Conservation (phyloP, 768 basidiomycete species). For the Melanogaster broomeanus region DNA sequence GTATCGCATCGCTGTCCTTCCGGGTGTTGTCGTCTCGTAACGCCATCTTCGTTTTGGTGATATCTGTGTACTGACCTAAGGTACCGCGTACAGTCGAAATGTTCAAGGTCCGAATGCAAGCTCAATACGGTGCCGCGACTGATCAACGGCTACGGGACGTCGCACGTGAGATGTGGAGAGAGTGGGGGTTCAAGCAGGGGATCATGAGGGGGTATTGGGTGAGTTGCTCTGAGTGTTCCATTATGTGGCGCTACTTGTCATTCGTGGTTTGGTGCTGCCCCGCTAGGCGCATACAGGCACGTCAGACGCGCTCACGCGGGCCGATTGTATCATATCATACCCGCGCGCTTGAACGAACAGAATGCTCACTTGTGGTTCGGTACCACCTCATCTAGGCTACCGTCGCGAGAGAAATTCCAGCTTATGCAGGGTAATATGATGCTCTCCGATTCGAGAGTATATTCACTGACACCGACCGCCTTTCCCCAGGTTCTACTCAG, state of each 20-base stretch:
- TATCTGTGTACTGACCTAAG: not conserved
- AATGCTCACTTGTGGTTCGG: not conserved
- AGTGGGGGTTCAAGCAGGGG: slow-evolving; percentile 85
- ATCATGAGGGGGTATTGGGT: slow-evolving; percentile 99
- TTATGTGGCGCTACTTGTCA: too few relatives aligned
- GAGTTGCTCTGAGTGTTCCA: slow-evolving; percentile 1
- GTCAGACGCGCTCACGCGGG: not conserved
- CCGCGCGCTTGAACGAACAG: not conserved
- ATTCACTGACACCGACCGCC: not conserved
- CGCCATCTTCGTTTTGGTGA: not conserved
- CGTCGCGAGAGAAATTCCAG: slow-evolving; percentile 90
- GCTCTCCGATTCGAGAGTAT: not conserved
- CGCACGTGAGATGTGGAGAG: slow-evolving; percentile 78
- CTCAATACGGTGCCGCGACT: slow-evolving; percentile 79
- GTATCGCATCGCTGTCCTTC: not conserved
- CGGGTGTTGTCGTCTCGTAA: not conserved
- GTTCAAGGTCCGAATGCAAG: slow-evolving; percentile 99
- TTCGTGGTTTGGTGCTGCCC: slow-evolving; percentile 12
- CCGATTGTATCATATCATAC: not conserved
- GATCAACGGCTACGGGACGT: slow-evolving; percentile 80
- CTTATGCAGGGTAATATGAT: slow-evolving; percentile 72
- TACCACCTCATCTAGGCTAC: slow-evolving; percentile 61
- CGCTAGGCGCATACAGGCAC: too few relatives aligned
- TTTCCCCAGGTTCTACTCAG: slow-evolving; percentile 65
- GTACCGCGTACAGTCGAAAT: slow-evolving; percentile 69